Evolutionary conservation across 441 rosid genomes (phyloP), one percentile per base, ranked within the genome.

Genomic region (Gossypium davidsonii): DNA sequence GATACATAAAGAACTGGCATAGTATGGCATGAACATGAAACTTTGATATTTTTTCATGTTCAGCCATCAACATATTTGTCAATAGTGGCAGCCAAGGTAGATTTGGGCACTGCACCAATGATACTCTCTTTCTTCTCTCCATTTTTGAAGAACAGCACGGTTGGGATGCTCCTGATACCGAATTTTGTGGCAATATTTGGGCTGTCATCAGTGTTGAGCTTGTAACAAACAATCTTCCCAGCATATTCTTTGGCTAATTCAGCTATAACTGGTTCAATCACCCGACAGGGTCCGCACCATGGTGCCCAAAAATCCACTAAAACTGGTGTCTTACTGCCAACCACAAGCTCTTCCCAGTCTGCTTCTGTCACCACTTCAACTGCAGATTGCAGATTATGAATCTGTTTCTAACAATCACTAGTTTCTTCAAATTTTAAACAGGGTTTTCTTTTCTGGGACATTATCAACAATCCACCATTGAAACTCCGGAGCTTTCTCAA

Each of bases 291-390:
- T 62, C 91, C 93, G 15, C 93, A 87, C 93, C 93, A 87, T 11
- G 93, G 91, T 11, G 93, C 91, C 93, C 93, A 89, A 26, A 89
- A 89, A 80, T 89, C 90, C 74, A 89, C 91, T 23, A 89, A 84
- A 34, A 82, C 88, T 8, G 90, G 91, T 59, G 9, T 86, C 3
- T 79, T 72, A 23, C 80, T 76, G 7, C 75, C 79, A 5, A 84
- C 70, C 48, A 87, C 90, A 20, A 58, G 76, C 15, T 17, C 72
- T 7, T 79, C 82, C 93, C 93, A 89, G 75, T 78, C 79, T 11
- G 90, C 73, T 31, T 87, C 93, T 44, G 91, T 84, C 74, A 81
- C 89, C 34, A 64, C 85, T 70, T 76, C 71, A 55, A 87, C 93
- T 89, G 88, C 83, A 78, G 10, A 72, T 10, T 6, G 20, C n/a